Evolutionary conservation across 352 stramenopile genomes (phyloP).

Genomic region (Pythium apleroticum): DNA sequence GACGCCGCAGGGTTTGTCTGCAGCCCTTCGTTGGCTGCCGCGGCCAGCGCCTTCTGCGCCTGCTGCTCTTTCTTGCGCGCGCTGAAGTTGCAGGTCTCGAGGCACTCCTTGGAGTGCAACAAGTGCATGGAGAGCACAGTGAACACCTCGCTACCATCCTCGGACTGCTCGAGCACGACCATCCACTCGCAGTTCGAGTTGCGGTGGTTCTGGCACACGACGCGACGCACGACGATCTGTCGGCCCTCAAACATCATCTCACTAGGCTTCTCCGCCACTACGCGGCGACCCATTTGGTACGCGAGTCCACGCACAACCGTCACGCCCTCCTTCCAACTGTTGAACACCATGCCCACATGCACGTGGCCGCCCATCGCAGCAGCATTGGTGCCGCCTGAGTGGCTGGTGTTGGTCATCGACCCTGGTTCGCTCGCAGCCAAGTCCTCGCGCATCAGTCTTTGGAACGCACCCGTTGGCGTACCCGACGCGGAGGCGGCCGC

Average conservation of each 20-base stretch:
- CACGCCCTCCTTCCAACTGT: constrained; percentile 62
- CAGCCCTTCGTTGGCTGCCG: constrained; percentile 14
- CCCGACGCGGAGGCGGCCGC: constrained; percentile 2
- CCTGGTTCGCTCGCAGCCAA: neutral
- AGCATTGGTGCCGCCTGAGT: constrained; percentile 1
- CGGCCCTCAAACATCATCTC: constrained; percentile 46
- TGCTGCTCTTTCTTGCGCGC: constrained; percentile 50
- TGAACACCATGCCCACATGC: constrained; percentile 46
- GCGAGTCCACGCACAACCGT: constrained; percentile 48
- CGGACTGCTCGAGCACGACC: constrained; percentile 55
- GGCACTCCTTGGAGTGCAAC: constrained; percentile 68
- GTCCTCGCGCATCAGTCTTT: constrained; percentile 34
- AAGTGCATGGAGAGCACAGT: constrained; percentile 56
- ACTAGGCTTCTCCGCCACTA: constrained; percentile 48
- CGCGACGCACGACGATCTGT: constrained; percentile 44
- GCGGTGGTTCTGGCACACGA: constrained; percentile 72
- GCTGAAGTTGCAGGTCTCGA: constrained; percentile 78
- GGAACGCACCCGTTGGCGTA: constrained; percentile 22
- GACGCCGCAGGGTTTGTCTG: constrained; percentile 30
- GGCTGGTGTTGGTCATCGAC: constrained; percentile 1
- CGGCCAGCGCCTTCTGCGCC: constrained; percentile 20
- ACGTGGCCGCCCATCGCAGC: constrained; percentile 33
- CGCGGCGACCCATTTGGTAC: constrained; percentile 57
- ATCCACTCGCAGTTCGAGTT: constrained; percentile 74
- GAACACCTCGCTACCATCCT: constrained; percentile 40